Conservation (phyloP, 768 basidiomycete genomes). For the Podaxis sp. region DNA sequence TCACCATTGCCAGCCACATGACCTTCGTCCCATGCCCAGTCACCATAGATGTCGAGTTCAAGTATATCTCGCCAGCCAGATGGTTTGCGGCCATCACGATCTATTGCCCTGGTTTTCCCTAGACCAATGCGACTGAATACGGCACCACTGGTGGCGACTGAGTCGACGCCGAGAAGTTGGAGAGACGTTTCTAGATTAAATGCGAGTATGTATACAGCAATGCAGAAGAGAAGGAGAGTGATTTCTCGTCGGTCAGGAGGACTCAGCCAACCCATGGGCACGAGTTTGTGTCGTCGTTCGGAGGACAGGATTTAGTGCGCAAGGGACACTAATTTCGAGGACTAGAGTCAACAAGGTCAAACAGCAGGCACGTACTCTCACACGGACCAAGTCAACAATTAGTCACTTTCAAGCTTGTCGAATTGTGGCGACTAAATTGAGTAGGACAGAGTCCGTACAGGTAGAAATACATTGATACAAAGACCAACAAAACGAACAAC, state of each 20-base stretch:
- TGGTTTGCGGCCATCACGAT: conserved; percentile 43
- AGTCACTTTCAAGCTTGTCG: neutral
- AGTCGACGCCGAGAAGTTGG: conserved; percentile 43
- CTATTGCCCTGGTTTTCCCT: conserved; percentile 31
- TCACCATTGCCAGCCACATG: conserved; percentile 53
- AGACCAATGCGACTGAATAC: conserved; percentile 37
- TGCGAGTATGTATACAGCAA: conserved; percentile 63
- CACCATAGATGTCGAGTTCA: conserved; percentile 62
- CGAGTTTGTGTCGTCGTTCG: neutral
- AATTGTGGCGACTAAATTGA: conserved; percentile 4
- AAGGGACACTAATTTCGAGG: neutral
- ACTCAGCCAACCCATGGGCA: conserved; percentile 53
- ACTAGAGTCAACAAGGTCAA: conserved; percentile 1
- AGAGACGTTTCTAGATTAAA: conserved; percentile 72
- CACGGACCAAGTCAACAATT: neutral
- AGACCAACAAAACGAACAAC: conserved; percentile 14
- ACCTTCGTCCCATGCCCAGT: conserved; percentile 63
- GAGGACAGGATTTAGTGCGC: neutral
- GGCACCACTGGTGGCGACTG: conserved; percentile 30
- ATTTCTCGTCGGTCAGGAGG: conserved; percentile 74
- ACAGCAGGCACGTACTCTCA: neutral
- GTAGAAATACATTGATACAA: conserved; percentile 14
- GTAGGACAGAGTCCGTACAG: conserved; percentile 10
- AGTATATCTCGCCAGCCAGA: conserved; percentile 51
- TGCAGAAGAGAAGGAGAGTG: conserved; percentile 59